Evolutionary conservation across 805 yeast genomes (phyloP), one percentile per base, ranked within the genome.

Genomic region (Saturnispora sekii): DNA sequence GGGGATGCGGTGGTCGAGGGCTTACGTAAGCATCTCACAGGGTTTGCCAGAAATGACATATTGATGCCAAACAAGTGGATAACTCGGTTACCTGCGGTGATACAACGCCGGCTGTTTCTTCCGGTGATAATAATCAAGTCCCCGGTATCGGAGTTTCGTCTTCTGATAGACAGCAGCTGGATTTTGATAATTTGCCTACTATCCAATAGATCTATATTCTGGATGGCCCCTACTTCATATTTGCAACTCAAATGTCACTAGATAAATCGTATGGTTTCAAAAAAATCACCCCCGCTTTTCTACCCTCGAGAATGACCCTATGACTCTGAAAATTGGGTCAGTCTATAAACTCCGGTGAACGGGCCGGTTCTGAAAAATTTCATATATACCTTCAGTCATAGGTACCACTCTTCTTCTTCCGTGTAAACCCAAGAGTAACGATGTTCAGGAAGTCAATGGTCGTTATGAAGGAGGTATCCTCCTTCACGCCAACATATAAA

Each of bases 391-490:
- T 14, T n/a, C 12, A 5, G 17, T n/a, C 21, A 29, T 16, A 9
- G 10, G 32, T 30, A 17, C n/a, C 32, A 35, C n/a, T 11, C 35
- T 18, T 35, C 32, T n/a, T 17, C 38, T 15, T 35, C 12, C 30
- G 12, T 21, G 17, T 41, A 12, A 5, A 11, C 38, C 26, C 30
- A 17, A 12, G 15, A 15, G 8, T 16, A 16, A 40, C 6, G 14
- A 62, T 61, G 66, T 62, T 63, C 40, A 63, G 54, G 41, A 55
- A 53, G 44, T 48, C 63, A 8, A 38, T 54, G 15, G 57, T 51
- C 14, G 43, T 53, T 40, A 49, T 59, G 39, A 62, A 60, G 44
- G 56, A 60, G 51, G 50, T 21, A 21, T 21, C 62, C 18, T 29
- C 60, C 3, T 53, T 51, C 41, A 57, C 51, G 16, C 55, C 64